phyloP scores from a whole-genome alignment of 2,329 filamentous ascomycete genomes.

The Whalleya microplaca region DNA sequence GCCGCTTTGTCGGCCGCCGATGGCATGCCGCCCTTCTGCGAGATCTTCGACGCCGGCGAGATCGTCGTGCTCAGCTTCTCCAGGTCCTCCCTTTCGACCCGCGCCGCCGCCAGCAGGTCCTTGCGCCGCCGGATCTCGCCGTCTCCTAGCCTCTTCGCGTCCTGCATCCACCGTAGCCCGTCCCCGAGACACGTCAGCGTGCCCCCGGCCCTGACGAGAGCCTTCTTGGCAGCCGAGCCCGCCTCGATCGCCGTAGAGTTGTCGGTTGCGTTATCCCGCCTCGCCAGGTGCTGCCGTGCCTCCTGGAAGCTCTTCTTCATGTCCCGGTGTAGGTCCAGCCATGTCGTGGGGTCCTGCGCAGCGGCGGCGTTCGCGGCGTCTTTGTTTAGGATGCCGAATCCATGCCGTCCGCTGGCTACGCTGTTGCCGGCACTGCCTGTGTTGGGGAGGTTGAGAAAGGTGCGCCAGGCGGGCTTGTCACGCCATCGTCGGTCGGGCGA shows the following conservation, averaged over 20 bases:
- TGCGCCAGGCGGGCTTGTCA: conserved; percentile 71
- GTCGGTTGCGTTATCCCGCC: conserved; percentile 64
- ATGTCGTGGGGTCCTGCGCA: conserved; percentile 66
- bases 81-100: conserved; percentile 75
- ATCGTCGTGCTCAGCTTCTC: conserved; percentile 70
- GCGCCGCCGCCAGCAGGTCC: conserved; percentile 70
- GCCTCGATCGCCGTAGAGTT: conserved; percentile 59
- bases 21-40: conserved; percentile 54
- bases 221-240: conserved; percentile 74
- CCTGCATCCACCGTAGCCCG: conserved; percentile 62
- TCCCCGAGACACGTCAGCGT: conserved; percentile 67
- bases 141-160: conserved; percentile 63
- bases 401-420: conserved; percentile 51
- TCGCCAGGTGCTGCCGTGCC: conserved; percentile 66
- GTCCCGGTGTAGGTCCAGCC: conserved; percentile 77
- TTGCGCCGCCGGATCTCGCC: conserved; percentile 74
- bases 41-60: conserved; percentile 42
- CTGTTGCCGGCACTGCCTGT: conserved; percentile 52
- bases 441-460: conserved; percentile 72
- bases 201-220: conserved; percentile 69
- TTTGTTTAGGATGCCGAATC: conserved; percentile 34
- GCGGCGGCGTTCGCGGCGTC: conserved; percentile 45
- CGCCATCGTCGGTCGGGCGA: conserved; percentile 77
- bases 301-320: conserved; percentile 73
- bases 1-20: conserved; percentile 53